phyloP scores from a whole-genome alignment of 1,139 yeast species.

The Yamadazyma sp. region DNA sequence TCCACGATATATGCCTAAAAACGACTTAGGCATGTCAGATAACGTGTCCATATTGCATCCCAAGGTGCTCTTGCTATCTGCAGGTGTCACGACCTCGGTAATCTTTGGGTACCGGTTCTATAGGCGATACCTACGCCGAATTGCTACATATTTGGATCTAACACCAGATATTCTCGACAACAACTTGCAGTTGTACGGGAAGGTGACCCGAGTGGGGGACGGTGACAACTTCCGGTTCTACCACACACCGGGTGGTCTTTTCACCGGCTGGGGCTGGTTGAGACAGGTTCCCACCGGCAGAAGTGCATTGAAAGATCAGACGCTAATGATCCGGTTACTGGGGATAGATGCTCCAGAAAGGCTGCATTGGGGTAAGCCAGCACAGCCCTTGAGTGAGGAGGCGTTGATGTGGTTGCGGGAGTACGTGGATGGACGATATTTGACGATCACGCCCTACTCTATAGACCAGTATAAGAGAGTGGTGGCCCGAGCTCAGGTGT shows the following conservation, averaged over 20 bases:
- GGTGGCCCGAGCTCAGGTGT: slow-evolving; percentile 76
- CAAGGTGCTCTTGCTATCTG: slow-evolving; percentile 39
- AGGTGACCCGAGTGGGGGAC: slow-evolving; percentile 91
- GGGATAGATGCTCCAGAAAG: slow-evolving; percentile 99
- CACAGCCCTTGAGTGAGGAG: slow-evolving; percentile 86
- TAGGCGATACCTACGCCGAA: slow-evolving; percentile 33
- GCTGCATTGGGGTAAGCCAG: slow-evolving; percentile 91
- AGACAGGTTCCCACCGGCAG: slow-evolving; percentile 49
- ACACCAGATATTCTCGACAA: slow-evolving; percentile 39
- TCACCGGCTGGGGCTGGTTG: slow-evolving; percentile 94
- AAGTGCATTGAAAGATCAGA: slow-evolving; percentile 52
- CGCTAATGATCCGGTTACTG: slow-evolving; percentile 71
- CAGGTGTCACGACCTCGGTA: slow-evolving; percentile 34
- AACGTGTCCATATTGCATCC: slow-evolving; percentile 36
- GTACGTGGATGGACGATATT: slow-evolving; percentile 62
- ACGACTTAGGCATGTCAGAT: slow-evolving; percentile 11
- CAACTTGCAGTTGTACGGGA: slow-evolving; percentile 57
- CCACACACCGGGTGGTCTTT: slow-evolving; percentile 89
- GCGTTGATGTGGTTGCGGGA: slow-evolving; percentile 74
- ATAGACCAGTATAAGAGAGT: slow-evolving; percentile 88
- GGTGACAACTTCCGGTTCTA: slow-evolving; percentile 92
- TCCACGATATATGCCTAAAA: not conserved
- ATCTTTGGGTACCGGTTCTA: slow-evolving; percentile 35
- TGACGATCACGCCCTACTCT: slow-evolving; percentile 74
- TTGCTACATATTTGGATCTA: slow-evolving; percentile 38